Base-by-base conservation (phyloP, 2,329 filamentous ascomycete genomes). In the Penicillium sp. region DNA sequence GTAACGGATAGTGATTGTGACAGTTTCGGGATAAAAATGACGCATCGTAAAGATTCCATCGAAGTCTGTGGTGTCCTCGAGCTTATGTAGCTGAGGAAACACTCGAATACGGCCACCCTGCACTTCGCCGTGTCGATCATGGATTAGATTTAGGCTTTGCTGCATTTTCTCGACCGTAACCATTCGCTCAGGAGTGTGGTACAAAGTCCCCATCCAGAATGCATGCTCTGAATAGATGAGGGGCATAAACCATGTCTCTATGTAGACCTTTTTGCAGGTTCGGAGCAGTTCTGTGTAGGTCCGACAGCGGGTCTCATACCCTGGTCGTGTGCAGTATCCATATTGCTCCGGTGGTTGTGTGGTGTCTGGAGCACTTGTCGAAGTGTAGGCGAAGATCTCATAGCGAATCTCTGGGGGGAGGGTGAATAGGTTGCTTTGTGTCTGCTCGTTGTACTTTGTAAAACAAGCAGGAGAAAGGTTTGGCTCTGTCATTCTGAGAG, bases 1-100 rank as follows among this genome's bases (percentile, higher is more conserved):
- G 55, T 82, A 80, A 0, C 79, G 74, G 8, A 82, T 72, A 0
- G 78, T 82, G 11, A 82, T 61, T 0, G 73, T 78, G 1, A 82
- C 48, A 2, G 56, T 61, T 1, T 65, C 67, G 0, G 78, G 77
- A 7, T 63, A 55, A 31, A 80, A 70, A 12, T 65, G 51, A 0
- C 57, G 61, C 40, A 64, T 65, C 0, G 22, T 16, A 0, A 78
- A 58, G 0, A 78, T 48, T 0, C 19, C 1, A 7, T 59, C 31
- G 1, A 79, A 55, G 9, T 44, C 35, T 0, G 31, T 6, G 0
- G 70, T 68, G 0, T 58, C 37, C 47, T 79, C 73, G 5, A 80
- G 63, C 22, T 50, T 61, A 49, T 64, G 78, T 64, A 79, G 72
- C 46, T 79, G 77, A 3, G 77, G 70, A 61, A 80, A 81, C 3